A percentile compares a stretch with the other conserved stretches of the same genome.
phyloP scores from a whole-genome alignment of 352 stramenopile genomes.

The Pythium brassicae region DNA sequence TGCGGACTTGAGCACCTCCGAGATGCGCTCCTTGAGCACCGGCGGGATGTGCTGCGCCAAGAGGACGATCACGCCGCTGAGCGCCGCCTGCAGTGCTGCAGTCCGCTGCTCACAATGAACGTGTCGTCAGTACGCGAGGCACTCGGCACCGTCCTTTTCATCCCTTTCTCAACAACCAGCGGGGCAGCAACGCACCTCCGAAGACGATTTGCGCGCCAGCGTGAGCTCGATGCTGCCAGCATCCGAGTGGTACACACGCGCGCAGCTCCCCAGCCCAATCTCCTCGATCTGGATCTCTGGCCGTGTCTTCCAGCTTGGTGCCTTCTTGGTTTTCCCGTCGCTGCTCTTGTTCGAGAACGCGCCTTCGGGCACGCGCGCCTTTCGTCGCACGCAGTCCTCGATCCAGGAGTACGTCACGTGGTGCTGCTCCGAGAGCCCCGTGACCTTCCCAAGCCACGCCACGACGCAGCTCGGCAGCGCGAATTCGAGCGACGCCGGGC shows the following conservation, averaged over 20 bases:
- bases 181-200: constrained; percentile 26
- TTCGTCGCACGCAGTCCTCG: constrained; percentile 66
- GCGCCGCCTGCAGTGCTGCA: constrained; percentile 39
- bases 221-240: constrained; percentile 36
- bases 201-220: constrained; percentile 38
- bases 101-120: constrained; percentile 28
- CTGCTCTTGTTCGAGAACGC: constrained; percentile 27
- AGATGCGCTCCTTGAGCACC: constrained; percentile 53
- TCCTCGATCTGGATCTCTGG: constrained; percentile 48
- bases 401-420: constrained; percentile 80
- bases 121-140: background rate
- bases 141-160: background rate
- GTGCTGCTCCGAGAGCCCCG: constrained; percentile 47
- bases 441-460: constrained; percentile 43
- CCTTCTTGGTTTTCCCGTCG: constrained; percentile 3
- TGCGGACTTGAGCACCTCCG: constrained; percentile 57
- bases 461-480: constrained; percentile 53
- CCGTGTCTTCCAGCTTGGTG: constrained; percentile 42
- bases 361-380: constrained; percentile 48
- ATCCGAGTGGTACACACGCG: constrained; percentile 43
- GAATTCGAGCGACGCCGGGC: constrained; percentile 31
- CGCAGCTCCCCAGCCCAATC: constrained; percentile 34
- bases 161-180: no score
- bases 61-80: constrained; percentile 62
- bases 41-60: constrained; percentile 73